Evolutionary conservation across 2,329 filamentous ascomycete species (phyloP).

Genomic region (Parastagonospora avenae): DNA sequence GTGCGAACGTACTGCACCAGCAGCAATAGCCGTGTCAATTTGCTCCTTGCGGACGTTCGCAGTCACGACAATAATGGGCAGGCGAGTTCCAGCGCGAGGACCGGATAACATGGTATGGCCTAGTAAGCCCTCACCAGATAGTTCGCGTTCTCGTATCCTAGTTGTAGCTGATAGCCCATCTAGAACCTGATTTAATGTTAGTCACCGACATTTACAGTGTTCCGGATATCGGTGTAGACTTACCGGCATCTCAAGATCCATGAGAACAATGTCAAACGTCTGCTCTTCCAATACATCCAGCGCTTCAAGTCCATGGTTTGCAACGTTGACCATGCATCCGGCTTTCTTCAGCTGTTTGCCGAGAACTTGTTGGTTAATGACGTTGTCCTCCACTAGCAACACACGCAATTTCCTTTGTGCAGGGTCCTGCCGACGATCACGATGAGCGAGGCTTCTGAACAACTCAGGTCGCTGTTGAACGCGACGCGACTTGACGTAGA

Average conservation of each 20-base stretch:
- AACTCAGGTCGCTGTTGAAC: slow-evolving; percentile 17
- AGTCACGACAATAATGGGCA: slow-evolving; percentile 47
- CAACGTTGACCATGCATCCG: slow-evolving; percentile 35
- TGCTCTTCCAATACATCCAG: slow-evolving; percentile 36
- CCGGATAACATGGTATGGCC: slow-evolving; percentile 24
- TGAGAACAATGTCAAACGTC: slow-evolving; percentile 42
- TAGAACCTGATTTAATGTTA: slow-evolving; percentile 44
- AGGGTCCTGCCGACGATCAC: slow-evolving; percentile 1
- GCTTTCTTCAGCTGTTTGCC: slow-evolving; percentile 44
- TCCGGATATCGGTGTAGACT: not conserved
- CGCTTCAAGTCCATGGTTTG: slow-evolving; percentile 47
- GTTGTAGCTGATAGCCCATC: slow-evolving; percentile 51
- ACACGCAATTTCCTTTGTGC: slow-evolving; percentile 26
- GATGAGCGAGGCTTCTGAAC: slow-evolving; percentile 8
- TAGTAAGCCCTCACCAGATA: slow-evolving; percentile 29
- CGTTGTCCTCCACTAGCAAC: slow-evolving; percentile 47
- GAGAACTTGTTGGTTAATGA: slow-evolving; percentile 47
- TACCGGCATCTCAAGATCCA: slow-evolving; percentile 62
- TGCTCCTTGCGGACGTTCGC: slow-evolving; percentile 46
- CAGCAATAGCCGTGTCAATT: slow-evolving; percentile 39
- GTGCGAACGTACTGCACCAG: slow-evolving; percentile 35
- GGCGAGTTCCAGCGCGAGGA: slow-evolving; percentile 18
- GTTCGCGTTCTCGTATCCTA: slow-evolving; percentile 55
- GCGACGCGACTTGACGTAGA: slow-evolving; percentile 49
- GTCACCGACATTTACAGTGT: too few species aligned